Base-by-base conservation (phyloP, 2,329 filamentous ascomycete species). In the Trichoderma simmonsii region DNA sequence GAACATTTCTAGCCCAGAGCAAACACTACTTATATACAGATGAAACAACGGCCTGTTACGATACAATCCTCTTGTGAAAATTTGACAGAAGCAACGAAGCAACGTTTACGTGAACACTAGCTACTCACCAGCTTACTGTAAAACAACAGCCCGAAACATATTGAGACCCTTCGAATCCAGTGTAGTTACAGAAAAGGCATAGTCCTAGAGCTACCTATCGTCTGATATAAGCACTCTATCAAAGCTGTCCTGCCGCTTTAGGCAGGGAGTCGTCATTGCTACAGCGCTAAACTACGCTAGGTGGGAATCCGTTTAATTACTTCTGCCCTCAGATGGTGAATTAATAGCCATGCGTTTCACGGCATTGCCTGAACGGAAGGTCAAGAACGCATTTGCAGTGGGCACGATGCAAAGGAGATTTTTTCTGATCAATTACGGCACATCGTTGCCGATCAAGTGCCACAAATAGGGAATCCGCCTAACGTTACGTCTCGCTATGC, bases 161-260 rank as follows among this genome's bases (percentile, higher is more conserved):
- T 36, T 15, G 28, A 66, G 48, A 56, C 63, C 43, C 48, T 66
- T 56, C 30, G 15, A 66, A 11, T 68, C 32, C 24, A n/a, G 18
- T 18, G 11, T n/a, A 21, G 26, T n/a, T 24, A 43, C 32, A 12
- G 24, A 28, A 9, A 15, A 21, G 54, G 65, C 28, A 18, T 59
- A 68, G 34, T n/a, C 21, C 24, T 56, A 24, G 14, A 54, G 63
- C 63, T 51, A 54, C 43, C 63, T 60, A 43, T 26, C 8, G 26
- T 59, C 65, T 68, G 65, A 68, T 68, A 68, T 68, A 68, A 68
- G 65, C 65, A 68, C 54, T 60, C 26, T 60, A 68, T 60, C 60
- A 26, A 26, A 21, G 18, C 26, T 48, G 54, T 68, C 65, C 65
- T 68, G 65, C 65, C 65, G 28, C 24, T 32, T 39, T 48, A 12